These are phyloP conservation scores for Didymella segeticola DNA, from an alignment of 2,329 filamentous ascomycete species.

Conservation along the genomic window DNA sequence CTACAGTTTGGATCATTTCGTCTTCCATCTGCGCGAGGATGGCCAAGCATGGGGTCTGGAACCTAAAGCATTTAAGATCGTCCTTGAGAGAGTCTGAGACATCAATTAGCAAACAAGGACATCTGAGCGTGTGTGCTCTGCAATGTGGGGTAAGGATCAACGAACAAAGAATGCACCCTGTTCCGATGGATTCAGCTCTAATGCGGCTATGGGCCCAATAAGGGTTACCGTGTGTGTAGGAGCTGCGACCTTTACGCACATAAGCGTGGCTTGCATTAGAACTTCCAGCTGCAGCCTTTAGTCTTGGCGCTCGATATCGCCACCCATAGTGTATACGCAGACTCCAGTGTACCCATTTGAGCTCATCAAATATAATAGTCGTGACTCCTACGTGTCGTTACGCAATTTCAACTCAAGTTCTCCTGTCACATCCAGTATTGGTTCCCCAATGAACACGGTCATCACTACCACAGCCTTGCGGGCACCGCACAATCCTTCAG, in stretches of 20 bases:
- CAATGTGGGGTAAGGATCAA: too few species aligned
- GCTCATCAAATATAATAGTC: too few species aligned
- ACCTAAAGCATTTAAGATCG: slow-evolving; percentile 11
- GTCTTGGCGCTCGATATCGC: not conserved
- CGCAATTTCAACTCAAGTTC: too few species aligned
- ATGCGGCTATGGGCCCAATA: too few species aligned
- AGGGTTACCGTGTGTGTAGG: not conserved
- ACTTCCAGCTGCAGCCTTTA: not conserved
- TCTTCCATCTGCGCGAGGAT: slow-evolving; percentile 10
- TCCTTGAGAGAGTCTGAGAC: slow-evolving; percentile 4
- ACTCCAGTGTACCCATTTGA: not conserved
- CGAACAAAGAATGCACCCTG: too few species aligned
- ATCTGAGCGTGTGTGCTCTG: too few species aligned
- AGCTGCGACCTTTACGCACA: not conserved
- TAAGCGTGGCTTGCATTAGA: not conserved
- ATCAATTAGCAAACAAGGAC: too few species aligned
- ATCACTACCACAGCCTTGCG: not conserved
- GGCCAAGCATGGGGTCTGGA: slow-evolving; percentile 14
- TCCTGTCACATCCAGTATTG: too few species aligned
- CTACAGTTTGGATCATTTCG: slow-evolving; percentile 17
- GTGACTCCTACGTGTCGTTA: too few species aligned
- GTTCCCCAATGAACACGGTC: not conserved
- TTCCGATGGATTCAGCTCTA: too few species aligned
- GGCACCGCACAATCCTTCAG: not conserved
- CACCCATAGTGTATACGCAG: not conserved